Evolutionary conservation across 2,329 filamentous ascomycete genomes (phyloP), one percentile per base, ranked within the genome.

Genomic region (Talaromyces sp.): DNA sequence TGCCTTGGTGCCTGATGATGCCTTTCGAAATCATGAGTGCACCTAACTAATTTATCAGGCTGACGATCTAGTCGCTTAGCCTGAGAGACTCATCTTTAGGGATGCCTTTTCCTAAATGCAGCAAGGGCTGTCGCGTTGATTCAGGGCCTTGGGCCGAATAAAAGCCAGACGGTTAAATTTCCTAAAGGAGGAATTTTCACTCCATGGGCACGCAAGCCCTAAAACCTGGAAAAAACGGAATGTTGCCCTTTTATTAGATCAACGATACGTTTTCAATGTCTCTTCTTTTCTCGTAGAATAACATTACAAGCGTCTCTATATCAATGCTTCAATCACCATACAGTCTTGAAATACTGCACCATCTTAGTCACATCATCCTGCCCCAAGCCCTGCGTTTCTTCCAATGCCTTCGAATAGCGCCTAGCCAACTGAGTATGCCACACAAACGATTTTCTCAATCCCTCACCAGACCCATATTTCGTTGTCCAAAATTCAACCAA

Each of bases 401-500:
- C 45, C 45, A 68, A 61, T 8, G 60, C 60, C 9, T 37, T 13
- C 1, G 63, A 64, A 31, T 48, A 56, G 9, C 19, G 21, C 40
- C 58, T 63, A 33, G 65, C 63, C 54, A 56, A 57, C n/a, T 61
- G 60, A 1, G 65, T 67, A n/a, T 53, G 55, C 62, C 63, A 68
- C 6, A 52, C 31, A 19, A 64, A 35, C 1, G 36, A 45, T 35
- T 59, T 55, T 19, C 60, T 45, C 1, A 59, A 61, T 36, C 40
- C 40, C 31, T 45, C 9, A 17, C 60, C 61, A 9, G 57, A 60
- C 50, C 79, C 77, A 61, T 83, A 84, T 63, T 83, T 83, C 2
- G 70, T 69, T 3, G 73, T 67, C 59, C 82, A 83, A 69, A 81
- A 84, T 41, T 81, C 79, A 1, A 82, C 60, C 1, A 83, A 70